Evolutionary conservation across 2,329 filamentous ascomycete genomes (phyloP).

Genomic region (Fragosphaeria purpurea): DNA sequence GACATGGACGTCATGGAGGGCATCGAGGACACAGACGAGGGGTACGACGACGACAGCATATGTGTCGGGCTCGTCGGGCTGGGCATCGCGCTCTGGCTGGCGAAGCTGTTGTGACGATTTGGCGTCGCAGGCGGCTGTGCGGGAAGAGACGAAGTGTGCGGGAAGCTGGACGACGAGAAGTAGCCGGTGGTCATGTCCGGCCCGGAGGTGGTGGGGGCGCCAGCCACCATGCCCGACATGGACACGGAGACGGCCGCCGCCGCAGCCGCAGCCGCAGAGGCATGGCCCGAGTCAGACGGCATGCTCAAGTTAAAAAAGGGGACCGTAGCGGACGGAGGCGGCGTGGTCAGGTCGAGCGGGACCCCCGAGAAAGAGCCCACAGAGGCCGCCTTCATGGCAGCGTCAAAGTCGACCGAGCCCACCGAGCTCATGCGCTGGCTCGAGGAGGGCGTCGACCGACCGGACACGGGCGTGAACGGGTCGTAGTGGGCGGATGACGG

Average conservation of each 20-base stretch:
- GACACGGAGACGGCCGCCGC: background rate
- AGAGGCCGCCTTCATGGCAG: background rate
- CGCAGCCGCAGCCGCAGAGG: background rate
- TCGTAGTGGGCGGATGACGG: slow-evolving; percentile 28
- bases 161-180: slow-evolving; percentile 4
- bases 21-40: slow-evolving; percentile 56
- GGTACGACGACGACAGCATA: slow-evolving; percentile 70
- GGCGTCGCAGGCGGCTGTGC: slow-evolving; percentile 8
- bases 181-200: slow-evolving; percentile 3
- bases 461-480: slow-evolving; percentile 34
- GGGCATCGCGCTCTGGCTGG: slow-evolving; percentile 7
- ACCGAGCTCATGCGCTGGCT: slow-evolving; percentile 19
- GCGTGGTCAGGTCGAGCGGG: slow-evolving; percentile 23
- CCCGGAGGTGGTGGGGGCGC: background rate
- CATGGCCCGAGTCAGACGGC: background rate
- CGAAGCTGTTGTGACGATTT: slow-evolving; percentile 10
- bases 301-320: slow-evolving; percentile 10
- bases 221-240: background rate
- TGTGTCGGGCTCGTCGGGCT: slow-evolving; percentile 55
- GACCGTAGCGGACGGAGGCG: slow-evolving; percentile 20
- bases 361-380: slow-evolving; percentile 17
- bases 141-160: background rate
- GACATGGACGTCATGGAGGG: slow-evolving; percentile 31
- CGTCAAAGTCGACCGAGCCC: slow-evolving; percentile 24
- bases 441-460: slow-evolving; percentile 32